Evolutionary conservation across 495 filamentous ascomycete species (phyloP).

Genomic region (Trichoderma virens): DNA sequence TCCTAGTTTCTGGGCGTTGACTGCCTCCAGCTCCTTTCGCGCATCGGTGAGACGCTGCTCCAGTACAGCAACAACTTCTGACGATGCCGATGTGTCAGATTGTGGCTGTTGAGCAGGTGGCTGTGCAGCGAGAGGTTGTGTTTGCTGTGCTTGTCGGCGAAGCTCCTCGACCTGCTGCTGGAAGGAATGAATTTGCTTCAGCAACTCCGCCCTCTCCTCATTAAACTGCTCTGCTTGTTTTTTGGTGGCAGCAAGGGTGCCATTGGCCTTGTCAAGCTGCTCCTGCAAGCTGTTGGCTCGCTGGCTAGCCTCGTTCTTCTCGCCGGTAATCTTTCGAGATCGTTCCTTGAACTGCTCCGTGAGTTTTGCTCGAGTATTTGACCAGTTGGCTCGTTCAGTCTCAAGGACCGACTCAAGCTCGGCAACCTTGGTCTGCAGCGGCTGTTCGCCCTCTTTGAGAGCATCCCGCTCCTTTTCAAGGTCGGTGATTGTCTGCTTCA

Average conservation of each 20-base stretch:
- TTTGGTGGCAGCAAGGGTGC: conserved; percentile 29
- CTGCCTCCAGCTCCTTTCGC: conserved; percentile 32
- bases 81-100: conserved; percentile 9
- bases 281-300: conserved; percentile 31
- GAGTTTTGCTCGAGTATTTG: conserved; percentile 30
- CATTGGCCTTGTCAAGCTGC: conserved; percentile 26
- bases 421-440: conserved; percentile 49
- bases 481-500: conserved; percentile 57
- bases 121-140: not conserved
- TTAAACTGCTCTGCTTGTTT: conserved; percentile 29
- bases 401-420: conserved; percentile 34
- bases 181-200: conserved; percentile 24
- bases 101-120: conserved; percentile 7
- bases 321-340: conserved; percentile 31
- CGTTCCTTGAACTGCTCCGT: conserved; percentile 43
- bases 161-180: conserved; percentile 28
- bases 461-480: conserved; percentile 68
- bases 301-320: conserved; percentile 32
- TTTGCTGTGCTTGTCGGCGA: conserved; percentile 23
- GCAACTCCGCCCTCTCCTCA: conserved; percentile 20
- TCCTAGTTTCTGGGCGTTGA: conserved; percentile 30
- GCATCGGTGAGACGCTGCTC: conserved; percentile 23
- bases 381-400: conserved; percentile 39
- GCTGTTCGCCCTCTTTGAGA: conserved; percentile 47
- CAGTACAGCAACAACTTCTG: conserved; percentile 8